Conservation (phyloP, 441 rosid species). For the Iberis amara region DNA sequence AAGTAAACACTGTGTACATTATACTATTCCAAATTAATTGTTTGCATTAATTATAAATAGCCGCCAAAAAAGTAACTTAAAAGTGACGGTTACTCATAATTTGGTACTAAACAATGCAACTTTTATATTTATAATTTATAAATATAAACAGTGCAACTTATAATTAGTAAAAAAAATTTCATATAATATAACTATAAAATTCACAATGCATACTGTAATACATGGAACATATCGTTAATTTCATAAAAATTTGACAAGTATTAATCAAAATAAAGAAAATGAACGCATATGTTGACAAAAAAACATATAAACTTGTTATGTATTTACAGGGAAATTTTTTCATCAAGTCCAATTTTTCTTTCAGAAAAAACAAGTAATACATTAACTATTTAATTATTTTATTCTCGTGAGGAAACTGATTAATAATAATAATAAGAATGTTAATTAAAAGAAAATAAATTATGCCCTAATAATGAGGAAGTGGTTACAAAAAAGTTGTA, state of each 20-base stretch:
- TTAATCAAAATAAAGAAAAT: too few species aligned
- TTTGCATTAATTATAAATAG: not conserved
- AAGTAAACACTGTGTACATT: slow-evolving; percentile 6
- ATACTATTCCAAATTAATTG: slow-evolving; percentile 16
- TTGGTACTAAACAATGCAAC: slow-evolving; percentile 15
- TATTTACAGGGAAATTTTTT: too few species aligned
- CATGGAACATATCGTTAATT: too few species aligned
- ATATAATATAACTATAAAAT: not conserved
- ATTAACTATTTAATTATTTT: not conserved
- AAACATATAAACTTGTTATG: too few species aligned
- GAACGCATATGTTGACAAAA: too few species aligned
- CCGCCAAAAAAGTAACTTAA: slow-evolving; percentile 12
- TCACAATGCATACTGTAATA: not conserved
- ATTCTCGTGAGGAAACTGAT: not conserved
- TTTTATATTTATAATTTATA: too few species aligned
- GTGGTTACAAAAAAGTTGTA: slow-evolving; percentile 20
- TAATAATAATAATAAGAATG: not conserved
- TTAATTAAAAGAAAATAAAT: not conserved
- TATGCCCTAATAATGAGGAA: slow-evolving; percentile 25
- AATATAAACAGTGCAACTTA: not conserved
- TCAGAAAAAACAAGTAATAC: not conserved
- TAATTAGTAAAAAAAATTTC: too few species aligned
- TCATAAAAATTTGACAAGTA: too few species aligned
- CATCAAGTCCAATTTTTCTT: not conserved
- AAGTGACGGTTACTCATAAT: slow-evolving; percentile 23